These are phyloP conservation scores for Moesziomyces globuligerus DNA, from an alignment of 1,284 basidiomycete species.

Conservation along the genomic window DNA sequence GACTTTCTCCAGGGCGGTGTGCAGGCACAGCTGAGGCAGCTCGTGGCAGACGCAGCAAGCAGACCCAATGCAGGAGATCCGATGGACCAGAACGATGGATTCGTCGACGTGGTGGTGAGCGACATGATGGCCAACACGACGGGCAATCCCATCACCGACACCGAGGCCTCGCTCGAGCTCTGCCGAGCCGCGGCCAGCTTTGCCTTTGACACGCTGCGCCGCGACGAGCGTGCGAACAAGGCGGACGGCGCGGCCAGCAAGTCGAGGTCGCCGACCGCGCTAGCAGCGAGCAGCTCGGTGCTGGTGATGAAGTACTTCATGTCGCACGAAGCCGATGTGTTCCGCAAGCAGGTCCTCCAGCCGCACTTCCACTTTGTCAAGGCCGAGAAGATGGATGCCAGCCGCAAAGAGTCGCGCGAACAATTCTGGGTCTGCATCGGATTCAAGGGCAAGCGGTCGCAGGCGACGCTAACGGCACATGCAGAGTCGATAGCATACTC, in stretches of 20 bases:
- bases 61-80: background rate
- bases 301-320: constrained; percentile 58
- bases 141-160: constrained; percentile 43
- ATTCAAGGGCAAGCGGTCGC: constrained; percentile 19
- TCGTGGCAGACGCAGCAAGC: constrained; percentile 8
- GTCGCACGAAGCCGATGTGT: constrained; percentile 52
- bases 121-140: constrained; percentile 63
- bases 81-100: constrained; percentile 2
- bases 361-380: constrained; percentile 50
- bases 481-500: no score
- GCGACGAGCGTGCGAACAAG: background rate
- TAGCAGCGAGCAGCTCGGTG: constrained; percentile 22
- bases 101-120: constrained; percentile 58
- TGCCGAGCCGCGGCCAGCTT: constrained; percentile 34
- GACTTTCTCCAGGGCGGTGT: constrained; percentile 45
- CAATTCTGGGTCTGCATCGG: constrained; percentile 61
- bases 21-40: constrained; percentile 22
- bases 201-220: constrained; percentile 19
- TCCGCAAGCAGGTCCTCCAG: constrained; percentile 51
- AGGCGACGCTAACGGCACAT: background rate
- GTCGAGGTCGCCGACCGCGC: constrained; percentile 1
- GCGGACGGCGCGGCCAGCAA: background rate
- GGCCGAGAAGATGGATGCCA: constrained; percentile 57
- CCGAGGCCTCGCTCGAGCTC: constrained; percentile 46
- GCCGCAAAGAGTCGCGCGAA: constrained; percentile 57